Evolutionary conservation across 306 rosid species (phyloP), one percentile per base, ranked within the genome.

Genomic region (Fragaria vesca): DNA sequence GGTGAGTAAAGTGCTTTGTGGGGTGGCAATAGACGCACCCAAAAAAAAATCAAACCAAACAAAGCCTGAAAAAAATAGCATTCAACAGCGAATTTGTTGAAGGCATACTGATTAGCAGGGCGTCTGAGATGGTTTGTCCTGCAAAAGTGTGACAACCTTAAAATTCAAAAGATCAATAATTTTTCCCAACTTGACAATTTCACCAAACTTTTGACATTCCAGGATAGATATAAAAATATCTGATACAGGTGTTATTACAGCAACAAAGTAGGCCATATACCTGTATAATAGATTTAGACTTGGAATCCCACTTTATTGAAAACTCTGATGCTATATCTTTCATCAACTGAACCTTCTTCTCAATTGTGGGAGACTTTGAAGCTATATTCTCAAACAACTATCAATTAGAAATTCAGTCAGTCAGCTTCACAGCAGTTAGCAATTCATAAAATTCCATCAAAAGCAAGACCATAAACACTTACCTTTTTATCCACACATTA

Each of bases 261-360:
- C 74, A 78, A 54, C 51, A 82, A 8, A 18, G 69, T 72, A 47
- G 38, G 79, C 38, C 79, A 80, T 81, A 93, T 81, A 93, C 97
- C 96, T 88, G 89, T 58, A 79, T 63, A 67, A 62, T 61, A 75
- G 94, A 85, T 75, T 79, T 90, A 40, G 86, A 84, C 97, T 67
- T 84, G 81, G 92, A 83, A 70, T 95, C 97, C 97, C 99, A 95
- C 81, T 73, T 80, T 85, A 95, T 90, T 84, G 93, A 86, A 85
- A 89, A 93, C 73, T 95, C 97, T 52, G 61, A 66, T 45, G 97
- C 91, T 78, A 95, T 91, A 13, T 89, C 91, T 80, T 87, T 86
- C 96, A 95, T 84, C 76, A 95, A 76, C 72, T 71, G 79, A 81
- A 95, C 86, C 85, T 87, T 95, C 75, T 83, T 89, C 84, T 93